Evolutionary conservation across 2,329 filamentous ascomycete species (phyloP), one percentile per base, ranked within the genome.

Genomic region (Bipolaris bicolor): DNA sequence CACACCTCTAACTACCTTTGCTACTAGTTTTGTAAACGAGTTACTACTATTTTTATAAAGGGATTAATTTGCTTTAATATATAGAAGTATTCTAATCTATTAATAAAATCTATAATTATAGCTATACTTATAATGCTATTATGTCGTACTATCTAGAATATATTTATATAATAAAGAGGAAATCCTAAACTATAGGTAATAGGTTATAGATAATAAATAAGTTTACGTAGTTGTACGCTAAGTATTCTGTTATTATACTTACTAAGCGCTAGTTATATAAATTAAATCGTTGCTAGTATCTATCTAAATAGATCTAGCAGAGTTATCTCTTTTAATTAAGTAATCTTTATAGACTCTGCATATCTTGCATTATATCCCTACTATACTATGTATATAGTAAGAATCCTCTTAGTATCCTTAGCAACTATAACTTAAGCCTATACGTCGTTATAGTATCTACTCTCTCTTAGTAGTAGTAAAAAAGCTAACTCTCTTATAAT

Each of bases 371-470:
- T 26, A 15, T 7, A 41, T 2, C 34, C 7, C 3, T 41, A 16
- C 24, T 24, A 47, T 13, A 48, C 16, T 11, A 53, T 53, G 24
- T 41, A 41, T 33, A 7, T 7, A 41, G 24, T 47, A 5, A 13
- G n/a, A 3, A 45, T 52, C 15, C 20, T 53, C 15, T 29, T 53
- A n/a, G 36, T 22, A 53, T 11, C 7, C 18, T 48, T 53, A 43
- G 26, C n/a, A 10, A 10, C 7, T 20, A 48, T 18, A 10, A 31
- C 26, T 48, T 9, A 18, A n/a, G 70, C 64, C 1, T 76, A 79
- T 54, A 77, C 79, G 76, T 74, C 72, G 51, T 72, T 80, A 11
- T 52, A 67, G 59, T 77, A 71, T 52, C 79, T 78, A 2, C 71
- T 77, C 5, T 69, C 78, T 5, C 76, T 81, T 51, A 77, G 73